Evolutionary conservation across 768 basidiomycete species (phyloP).

Genomic region (Lactarius trivialis): DNA sequence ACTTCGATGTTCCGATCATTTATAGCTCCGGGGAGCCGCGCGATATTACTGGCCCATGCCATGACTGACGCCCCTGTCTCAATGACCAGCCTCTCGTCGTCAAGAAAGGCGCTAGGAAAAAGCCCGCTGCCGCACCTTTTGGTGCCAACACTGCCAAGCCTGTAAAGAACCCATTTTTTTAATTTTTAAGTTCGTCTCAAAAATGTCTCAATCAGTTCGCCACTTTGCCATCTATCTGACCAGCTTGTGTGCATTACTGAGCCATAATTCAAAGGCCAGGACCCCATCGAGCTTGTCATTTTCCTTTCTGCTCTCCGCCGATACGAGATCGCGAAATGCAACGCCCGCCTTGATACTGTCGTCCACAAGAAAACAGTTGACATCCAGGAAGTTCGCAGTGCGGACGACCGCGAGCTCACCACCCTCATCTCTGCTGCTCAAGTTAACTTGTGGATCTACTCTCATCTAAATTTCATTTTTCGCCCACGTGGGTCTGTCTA

Average conservation of each 20-base stretch:
- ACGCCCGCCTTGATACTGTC: conserved; percentile 95
- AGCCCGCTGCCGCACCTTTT: conserved; percentile 79
- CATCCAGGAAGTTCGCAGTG: conserved; percentile 89
- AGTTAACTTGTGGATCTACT: conserved; percentile 74
- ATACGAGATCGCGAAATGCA: conserved; percentile 97
- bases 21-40: conserved; percentile 48
- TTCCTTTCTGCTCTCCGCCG: conserved; percentile 97
- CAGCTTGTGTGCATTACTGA: neutral
- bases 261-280: conserved; percentile 60
- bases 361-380: conserved; percentile 98
- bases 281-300: conserved; percentile 98
- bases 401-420: conserved; percentile 89
- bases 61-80: conserved; percentile 60
- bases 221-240: neutral
- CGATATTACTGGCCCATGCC: conserved; percentile 30
- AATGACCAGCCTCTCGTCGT: conserved; percentile 89
- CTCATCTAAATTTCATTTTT: neutral
- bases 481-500: conserved; percentile 27
- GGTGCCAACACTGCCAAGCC: conserved; percentile 69
- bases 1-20: conserved; percentile 24
- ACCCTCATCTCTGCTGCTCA: conserved; percentile 91
- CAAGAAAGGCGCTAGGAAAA: conserved; percentile 68
- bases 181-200: conserved; percentile 77
- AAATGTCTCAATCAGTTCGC: conserved; percentile 92
- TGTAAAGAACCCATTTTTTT: conserved; percentile 95